phyloP scores from a whole-genome alignment of 169 alveolate genomes.

The Plasmodium fragile region DNA sequence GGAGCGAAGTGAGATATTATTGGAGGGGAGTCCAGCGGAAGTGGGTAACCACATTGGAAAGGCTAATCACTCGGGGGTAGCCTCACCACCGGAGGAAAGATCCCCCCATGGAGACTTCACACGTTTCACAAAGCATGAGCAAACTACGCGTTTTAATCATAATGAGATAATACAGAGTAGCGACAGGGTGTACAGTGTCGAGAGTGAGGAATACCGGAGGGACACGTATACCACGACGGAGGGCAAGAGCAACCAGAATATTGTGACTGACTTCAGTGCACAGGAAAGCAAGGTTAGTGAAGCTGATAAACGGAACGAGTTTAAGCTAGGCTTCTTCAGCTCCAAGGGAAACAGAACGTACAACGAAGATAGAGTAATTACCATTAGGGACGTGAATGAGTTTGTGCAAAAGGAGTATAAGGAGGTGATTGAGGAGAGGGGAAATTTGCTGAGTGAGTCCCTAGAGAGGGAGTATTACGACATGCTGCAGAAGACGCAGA shows the following conservation, averaged over 20 bases:
- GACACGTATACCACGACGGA: not conserved
- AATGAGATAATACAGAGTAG: not conserved
- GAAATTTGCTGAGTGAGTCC: not conserved
- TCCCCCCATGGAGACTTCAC: not conserved
- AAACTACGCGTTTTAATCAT: not conserved
- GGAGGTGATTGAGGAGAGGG: not conserved
- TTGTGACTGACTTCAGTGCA: not conserved
- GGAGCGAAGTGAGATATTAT: not conserved
- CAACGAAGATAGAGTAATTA: constrained; percentile 81
- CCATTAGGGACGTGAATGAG: constrained; percentile 59
- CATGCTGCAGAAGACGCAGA: not conserved
- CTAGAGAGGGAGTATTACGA: constrained; percentile 43
- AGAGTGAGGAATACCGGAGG: not conserved
- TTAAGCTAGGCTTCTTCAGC: constrained; percentile 74
- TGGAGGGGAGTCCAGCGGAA: not conserved
- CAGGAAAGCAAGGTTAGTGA: constrained; percentile 18
- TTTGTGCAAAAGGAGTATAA: constrained; percentile 50
- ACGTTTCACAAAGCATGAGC: not conserved
- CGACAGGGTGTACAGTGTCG: not conserved
- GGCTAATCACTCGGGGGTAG: not conserved
- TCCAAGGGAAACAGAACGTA: constrained; percentile 81
- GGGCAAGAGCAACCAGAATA: not conserved
- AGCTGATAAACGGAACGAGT: constrained; percentile 25
- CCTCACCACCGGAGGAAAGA: not conserved
- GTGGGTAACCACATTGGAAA: not conserved